Conservation (phyloP, 1,284 basidiomycete genomes). For the Naganishia albida region DNA sequence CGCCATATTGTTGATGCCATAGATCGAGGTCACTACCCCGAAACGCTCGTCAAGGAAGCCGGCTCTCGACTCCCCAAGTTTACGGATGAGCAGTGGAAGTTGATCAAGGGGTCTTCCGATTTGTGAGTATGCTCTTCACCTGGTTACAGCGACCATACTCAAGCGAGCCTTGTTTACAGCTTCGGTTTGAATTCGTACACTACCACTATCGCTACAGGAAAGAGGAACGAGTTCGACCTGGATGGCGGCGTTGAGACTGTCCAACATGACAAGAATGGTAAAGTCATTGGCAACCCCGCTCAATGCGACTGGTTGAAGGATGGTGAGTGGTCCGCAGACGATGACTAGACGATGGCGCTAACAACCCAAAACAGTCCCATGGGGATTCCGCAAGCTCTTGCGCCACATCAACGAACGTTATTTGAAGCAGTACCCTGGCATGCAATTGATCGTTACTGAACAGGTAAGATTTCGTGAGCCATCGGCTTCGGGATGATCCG, state of each 20-base stretch:
- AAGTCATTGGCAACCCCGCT: slow-evolving; percentile 68
- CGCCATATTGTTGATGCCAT: slow-evolving; percentile 48
- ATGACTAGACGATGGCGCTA: not conserved
- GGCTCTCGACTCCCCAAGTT: slow-evolving; percentile 68
- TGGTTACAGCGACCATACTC: slow-evolving; percentile 36
- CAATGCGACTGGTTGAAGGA: slow-evolving; percentile 36
- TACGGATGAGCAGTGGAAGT: slow-evolving; percentile 62
- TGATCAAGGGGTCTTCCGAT: slow-evolving; percentile 69
- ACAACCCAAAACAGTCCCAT: slow-evolving; percentile 37
- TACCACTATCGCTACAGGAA: slow-evolving; percentile 25
- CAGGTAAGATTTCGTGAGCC: slow-evolving; percentile 11
- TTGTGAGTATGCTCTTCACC: slow-evolving; percentile 33
- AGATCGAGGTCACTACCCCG: slow-evolving; percentile 71
- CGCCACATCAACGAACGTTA: slow-evolving; percentile 70
- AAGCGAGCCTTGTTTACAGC: slow-evolving; percentile 71
- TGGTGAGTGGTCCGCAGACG: slow-evolving; percentile 33
- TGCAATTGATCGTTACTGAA: slow-evolving; percentile 32
- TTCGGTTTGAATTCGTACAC: slow-evolving; percentile 35
- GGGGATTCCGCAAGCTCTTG: slow-evolving; percentile 58
- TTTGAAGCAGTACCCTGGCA: slow-evolving; percentile 63
- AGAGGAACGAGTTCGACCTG: slow-evolving; percentile 57
- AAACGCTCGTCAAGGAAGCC: slow-evolving; percentile 63
- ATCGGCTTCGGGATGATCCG: no score
- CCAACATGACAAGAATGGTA: slow-evolving; percentile 66
- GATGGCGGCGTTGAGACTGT: slow-evolving; percentile 65